phyloP scores from a whole-genome alignment of 2,329 filamentous ascomycete genomes.

The Aureobasidium sp. region DNA sequence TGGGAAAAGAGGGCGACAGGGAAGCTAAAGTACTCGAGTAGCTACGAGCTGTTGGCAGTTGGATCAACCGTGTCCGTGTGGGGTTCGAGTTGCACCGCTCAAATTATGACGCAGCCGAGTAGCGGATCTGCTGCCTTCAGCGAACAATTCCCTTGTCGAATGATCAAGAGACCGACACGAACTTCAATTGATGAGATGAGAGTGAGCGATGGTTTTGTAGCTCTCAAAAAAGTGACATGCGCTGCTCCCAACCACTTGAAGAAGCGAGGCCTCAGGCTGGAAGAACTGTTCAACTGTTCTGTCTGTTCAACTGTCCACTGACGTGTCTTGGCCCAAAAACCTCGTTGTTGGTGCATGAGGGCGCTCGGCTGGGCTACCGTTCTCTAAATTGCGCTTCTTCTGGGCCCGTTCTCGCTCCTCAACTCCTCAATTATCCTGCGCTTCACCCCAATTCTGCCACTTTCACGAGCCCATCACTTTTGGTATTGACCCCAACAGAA shows the following conservation, averaged over 20 bases:
- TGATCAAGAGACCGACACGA: too few relatives aligned
- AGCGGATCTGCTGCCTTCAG: not conserved
- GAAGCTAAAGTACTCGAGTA: too few relatives aligned
- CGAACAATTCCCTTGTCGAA: too few relatives aligned
- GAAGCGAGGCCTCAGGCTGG: slow-evolving; percentile 6
- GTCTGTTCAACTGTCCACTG: not conserved
- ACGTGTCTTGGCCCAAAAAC: slow-evolving; percentile 6
- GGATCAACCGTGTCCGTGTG: too few relatives aligned
- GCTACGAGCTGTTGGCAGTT: slow-evolving; percentile 9
- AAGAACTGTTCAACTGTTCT: not conserved
- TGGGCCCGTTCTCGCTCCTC: not conserved
- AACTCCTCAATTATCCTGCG: not conserved
- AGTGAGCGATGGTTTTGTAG: not conserved
- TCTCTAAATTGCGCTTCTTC: slow-evolving; percentile 3
- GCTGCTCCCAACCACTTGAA: slow-evolving; percentile 1
- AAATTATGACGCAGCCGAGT: not conserved
- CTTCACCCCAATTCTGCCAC: not conserved
- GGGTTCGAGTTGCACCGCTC: too few relatives aligned
- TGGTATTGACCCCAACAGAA: not conserved
- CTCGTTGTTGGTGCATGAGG: not conserved
- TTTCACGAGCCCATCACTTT: not conserved
- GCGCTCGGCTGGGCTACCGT: slow-evolving; percentile 6
- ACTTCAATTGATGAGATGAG: too few relatives aligned
- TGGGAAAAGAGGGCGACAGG: slow-evolving; percentile 3
- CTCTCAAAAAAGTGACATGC: not conserved